phyloP scores from a whole-genome alignment of 805 yeast species.

The Lipomyces japonicus region DNA sequence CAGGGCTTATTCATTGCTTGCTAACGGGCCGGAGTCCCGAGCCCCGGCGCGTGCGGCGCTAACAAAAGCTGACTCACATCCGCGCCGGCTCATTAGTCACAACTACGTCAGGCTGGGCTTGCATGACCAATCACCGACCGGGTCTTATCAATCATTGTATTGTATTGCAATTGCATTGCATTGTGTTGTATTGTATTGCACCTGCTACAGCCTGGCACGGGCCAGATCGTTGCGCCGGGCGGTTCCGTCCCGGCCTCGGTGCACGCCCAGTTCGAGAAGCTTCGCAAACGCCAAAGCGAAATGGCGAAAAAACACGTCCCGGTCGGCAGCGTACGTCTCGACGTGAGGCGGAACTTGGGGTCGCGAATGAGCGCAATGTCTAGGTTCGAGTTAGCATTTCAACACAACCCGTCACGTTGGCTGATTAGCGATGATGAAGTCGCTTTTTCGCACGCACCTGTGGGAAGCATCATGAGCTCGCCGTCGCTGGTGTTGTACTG shows the following conservation, averaged over 20 bases:
- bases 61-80: no score
- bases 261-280: constrained; percentile 71
- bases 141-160: no score
- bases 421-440: neutral
- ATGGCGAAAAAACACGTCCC: constrained; percentile 56
- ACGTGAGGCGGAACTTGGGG: constrained; percentile 56
- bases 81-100: no score
- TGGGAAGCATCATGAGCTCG: constrained; percentile 79
- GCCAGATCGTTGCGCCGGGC: constrained; percentile 12
- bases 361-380: constrained; percentile 69
- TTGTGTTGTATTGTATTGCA: no score
- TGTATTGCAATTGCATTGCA: no score
- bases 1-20: no score
- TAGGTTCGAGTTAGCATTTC: neutral
- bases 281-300: constrained; percentile 66
- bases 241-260: constrained; percentile 48
- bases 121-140: no score
- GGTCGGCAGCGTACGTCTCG: constrained; percentile 62
- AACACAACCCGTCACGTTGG: no score
- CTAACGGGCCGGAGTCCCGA: no score
- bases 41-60: neutral
- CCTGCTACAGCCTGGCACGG: constrained; percentile 7
- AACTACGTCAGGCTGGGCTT: no score
- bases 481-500: constrained; percentile 58
- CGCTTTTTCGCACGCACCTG: constrained; percentile 34